phyloP scores from a whole-genome alignment of 371 early-diverging fungal species.

The Nematocida minor region DNA sequence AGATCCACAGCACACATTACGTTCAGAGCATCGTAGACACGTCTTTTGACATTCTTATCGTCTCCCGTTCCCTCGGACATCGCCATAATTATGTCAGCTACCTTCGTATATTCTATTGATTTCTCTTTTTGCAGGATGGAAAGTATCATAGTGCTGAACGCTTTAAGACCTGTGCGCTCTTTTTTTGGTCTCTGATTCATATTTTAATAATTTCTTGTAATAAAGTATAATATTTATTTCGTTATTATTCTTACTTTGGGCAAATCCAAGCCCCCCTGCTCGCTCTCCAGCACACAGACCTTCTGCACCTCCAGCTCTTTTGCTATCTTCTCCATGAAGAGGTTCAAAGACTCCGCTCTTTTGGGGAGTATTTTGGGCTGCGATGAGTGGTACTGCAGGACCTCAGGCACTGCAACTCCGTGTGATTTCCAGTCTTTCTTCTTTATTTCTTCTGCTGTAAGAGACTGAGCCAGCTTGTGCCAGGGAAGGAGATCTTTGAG shows the following conservation, averaged over 20 bases:
- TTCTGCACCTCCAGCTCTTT: background rate
- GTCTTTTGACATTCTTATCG: conserved; percentile 72
- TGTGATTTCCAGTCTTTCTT: conserved; percentile 4
- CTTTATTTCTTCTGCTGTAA: conserved; percentile 27
- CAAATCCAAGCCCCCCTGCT: conserved; percentile 20
- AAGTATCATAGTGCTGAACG: conserved; percentile 39
- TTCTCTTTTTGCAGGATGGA: conserved; percentile 49
- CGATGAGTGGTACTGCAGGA: conserved; percentile 19
- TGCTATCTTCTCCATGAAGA: background rate
- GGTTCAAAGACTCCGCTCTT: background rate
- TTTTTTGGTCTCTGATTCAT: conserved; percentile 29
- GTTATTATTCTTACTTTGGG: background rate
- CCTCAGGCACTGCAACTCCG: conserved; percentile 11
- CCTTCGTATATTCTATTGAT: conserved; percentile 39
- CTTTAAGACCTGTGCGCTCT: conserved; percentile 39
- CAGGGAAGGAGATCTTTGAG: conserved; percentile 28
- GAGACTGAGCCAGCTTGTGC: conserved; percentile 21
- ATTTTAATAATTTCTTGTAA: conserved; percentile 30
- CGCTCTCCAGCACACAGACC: background rate
- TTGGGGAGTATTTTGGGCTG: conserved; percentile 25
- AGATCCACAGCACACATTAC: conserved; percentile 72
- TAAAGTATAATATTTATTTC: conserved; percentile 8
- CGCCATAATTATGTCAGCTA: conserved; percentile 34
- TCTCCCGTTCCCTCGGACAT: conserved; percentile 58
- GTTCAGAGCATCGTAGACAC: conserved; percentile 74